Base-by-base conservation (phyloP, 257 asterid species). In the Rhazya stricta region DNA sequence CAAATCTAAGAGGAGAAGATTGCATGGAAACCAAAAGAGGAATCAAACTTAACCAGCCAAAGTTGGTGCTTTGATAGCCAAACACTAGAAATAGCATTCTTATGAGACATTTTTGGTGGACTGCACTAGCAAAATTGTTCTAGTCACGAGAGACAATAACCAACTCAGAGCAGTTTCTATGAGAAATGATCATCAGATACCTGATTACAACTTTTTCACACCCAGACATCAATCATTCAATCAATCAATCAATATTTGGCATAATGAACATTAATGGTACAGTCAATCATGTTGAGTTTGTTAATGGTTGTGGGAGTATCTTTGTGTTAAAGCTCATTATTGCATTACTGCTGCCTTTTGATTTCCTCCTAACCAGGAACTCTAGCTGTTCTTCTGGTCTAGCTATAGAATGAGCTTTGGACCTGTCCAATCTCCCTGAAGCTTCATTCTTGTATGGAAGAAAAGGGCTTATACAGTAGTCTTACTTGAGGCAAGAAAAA, bases 51-150 rank as follows among this genome's bases (percentile, higher is more conserved):
- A 68, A 77, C 89, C 86, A 83, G n/a, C 76, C 81, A 79, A 76
- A 68, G 86, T n/a, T 86, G 90, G 79, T 80, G 67, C 32, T 77
- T 60, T 60, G 72, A 60, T 69, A 58, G 76, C 71, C 61, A 77
- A 63, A 63, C 76, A 77, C 75, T 42, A 77, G 34, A 46, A 23
- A 32, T 32, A 70, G 80, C 76, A 70, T 70, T 73, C 76, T 10
- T 25, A 46, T 37, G 51, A 48, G 50, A 50, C 72, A 69, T 63
- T 74, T 50, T 53, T 74, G 72, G 72, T 75, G 78, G 78, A 65
- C 27, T 51, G 67, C 67, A 66, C 78, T 37, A 74, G 3, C 39
- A 36, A 63, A 36, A 63, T 7, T 62, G 69, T 32, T 32, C 11
- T 62, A 41, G 9, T 76, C 75, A 76, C 19, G 42, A 76, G 37